Evolutionary conservation across 139 green algal genomes (phyloP).

Genomic region (Closterium sp.): DNA sequence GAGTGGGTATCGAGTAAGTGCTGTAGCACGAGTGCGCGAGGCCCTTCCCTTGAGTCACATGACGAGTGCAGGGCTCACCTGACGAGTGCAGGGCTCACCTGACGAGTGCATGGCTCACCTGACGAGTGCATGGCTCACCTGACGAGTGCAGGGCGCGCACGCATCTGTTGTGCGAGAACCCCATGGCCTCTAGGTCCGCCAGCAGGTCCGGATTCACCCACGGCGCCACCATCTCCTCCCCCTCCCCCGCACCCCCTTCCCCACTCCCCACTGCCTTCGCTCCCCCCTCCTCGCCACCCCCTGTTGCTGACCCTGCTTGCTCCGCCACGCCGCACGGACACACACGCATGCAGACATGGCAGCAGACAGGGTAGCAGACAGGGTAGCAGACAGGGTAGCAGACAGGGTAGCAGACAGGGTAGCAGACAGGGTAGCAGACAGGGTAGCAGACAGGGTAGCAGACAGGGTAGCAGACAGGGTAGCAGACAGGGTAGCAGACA

Average conservation of each 20-base stretch:
- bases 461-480: no score
- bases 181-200: constrained; percentile 78
- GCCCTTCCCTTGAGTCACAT: no score
- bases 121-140: no score
- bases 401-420: not conserved
- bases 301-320: no score
- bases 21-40: no score
- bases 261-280: not conserved
- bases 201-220: constrained; percentile 43
- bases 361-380: not conserved
- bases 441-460: no score
- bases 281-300: not conserved
- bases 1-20: no score
- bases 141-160: constrained; percentile 35
- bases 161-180: constrained; percentile 47
- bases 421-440: not conserved
- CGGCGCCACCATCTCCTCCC: constrained; percentile 57
- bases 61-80: no score
- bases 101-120: no score
- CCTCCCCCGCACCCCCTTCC: not conserved
- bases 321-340: not conserved
- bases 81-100: no score
- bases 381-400: not conserved
- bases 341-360: not conserved
- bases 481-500: no score